Percentiles rank a stretch among this genome's conserved stretches.
phyloP scores from a whole-genome alignment of 1,284 basidiomycete genomes.

The Meira miltonrushii region DNA sequence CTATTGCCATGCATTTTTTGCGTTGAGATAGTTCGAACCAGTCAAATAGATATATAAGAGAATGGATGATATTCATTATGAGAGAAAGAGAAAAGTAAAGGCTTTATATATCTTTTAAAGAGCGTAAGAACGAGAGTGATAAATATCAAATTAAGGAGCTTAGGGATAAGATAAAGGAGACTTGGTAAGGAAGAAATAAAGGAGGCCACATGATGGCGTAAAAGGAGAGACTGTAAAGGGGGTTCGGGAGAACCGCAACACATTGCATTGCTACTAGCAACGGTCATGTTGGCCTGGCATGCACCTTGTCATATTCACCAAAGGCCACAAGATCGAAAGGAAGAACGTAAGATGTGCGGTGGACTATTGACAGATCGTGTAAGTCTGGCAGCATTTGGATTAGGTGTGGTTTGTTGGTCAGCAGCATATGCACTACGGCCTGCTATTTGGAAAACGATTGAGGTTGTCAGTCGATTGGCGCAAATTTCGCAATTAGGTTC shows the following conservation, averaged over 20 bases:
- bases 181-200: too few relatives aligned
- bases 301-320: slow-evolving; percentile 4
- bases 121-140: too few relatives aligned
- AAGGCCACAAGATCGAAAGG: not conserved
- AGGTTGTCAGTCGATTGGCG: not conserved
- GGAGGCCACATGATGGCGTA: too few relatives aligned
- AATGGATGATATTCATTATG: too few relatives aligned
- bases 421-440: not conserved
- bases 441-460: slow-evolving; percentile 5
- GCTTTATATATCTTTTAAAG: too few relatives aligned
- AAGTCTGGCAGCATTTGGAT: slow-evolving; percentile 2
- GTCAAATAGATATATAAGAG: too few relatives aligned
- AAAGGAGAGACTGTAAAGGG: too few relatives aligned
- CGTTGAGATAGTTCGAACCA: too few relatives aligned
- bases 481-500: not conserved
- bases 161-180: too few relatives aligned
- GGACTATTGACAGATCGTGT: not conserved
- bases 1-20: not conserved
- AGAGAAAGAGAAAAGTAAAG: too few relatives aligned
- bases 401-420: slow-evolving; percentile 2
- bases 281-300: slow-evolving; percentile 2
- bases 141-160: too few relatives aligned
- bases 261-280: not conserved
- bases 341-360: not conserved
- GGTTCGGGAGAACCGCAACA: too few relatives aligned